Evolutionary conservation across 305 asterid species (phyloP).

Genomic region (Euphrasia arctica): DNA sequence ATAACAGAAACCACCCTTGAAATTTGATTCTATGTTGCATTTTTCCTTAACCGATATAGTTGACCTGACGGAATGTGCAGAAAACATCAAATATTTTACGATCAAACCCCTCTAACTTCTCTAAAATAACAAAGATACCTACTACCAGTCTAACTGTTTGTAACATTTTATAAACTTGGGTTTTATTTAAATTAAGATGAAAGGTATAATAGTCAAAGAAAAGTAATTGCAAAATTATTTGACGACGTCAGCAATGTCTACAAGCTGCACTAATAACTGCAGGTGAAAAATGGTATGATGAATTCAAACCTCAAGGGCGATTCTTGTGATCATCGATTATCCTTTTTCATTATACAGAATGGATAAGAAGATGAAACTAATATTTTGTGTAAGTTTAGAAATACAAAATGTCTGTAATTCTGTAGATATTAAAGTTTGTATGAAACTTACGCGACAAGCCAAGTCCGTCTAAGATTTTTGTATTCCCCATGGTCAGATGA

Average conservation of each 20-base stretch:
- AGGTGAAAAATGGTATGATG: too few species aligned
- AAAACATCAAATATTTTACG: neutral
- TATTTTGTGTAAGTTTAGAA: too few species aligned
- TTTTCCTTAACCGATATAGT: neutral
- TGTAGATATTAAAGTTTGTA: neutral
- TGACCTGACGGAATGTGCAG: neutral
- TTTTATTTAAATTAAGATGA: too few species aligned
- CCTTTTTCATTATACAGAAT: too few species aligned
- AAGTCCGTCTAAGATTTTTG: conserved; percentile 76
- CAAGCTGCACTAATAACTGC: neutral
- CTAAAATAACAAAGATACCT: too few species aligned
- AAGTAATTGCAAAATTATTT: too few species aligned
- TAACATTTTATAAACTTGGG: neutral
- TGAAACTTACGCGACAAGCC: conserved; percentile 90
- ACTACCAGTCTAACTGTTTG: neutral
- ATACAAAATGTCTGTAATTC: too few species aligned
- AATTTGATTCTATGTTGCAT: neutral
- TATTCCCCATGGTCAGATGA: conserved; percentile 87
- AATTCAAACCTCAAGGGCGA: too few species aligned
- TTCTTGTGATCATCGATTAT: too few species aligned
- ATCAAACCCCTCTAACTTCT: too few species aligned
- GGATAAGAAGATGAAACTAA: too few species aligned
- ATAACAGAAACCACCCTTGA: neutral
- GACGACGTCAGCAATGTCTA: neutral
- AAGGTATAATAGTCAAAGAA: too few species aligned